Conservation (phyloP, 306 rosid genomes). For the Spatholobus suberectus region DNA sequence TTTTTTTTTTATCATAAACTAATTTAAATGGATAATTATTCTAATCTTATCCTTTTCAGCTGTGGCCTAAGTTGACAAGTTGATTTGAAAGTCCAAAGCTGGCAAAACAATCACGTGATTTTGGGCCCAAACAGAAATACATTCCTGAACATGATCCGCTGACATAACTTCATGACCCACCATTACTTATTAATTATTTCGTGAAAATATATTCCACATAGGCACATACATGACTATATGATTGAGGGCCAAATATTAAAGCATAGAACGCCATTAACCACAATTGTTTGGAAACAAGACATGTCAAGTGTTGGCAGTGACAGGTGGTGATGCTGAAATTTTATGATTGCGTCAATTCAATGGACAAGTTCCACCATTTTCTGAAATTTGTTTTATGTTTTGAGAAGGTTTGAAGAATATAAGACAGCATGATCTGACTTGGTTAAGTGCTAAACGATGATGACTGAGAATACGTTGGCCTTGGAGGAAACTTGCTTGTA, state of each 20-base stretch:
- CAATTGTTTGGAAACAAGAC: slow-evolving; percentile 29
- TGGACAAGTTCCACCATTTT: background rate
- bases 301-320: slow-evolving; percentile 17
- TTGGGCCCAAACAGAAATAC: slow-evolving; percentile 11
- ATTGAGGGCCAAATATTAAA: background rate
- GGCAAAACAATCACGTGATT: slow-evolving; percentile 25
- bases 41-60: background rate
- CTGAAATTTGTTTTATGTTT: background rate
- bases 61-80: background rate
- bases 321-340: slow-evolving; percentile 6
- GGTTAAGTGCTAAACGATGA: background rate
- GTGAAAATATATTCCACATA: background rate
- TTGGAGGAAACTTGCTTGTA: slow-evolving; percentile 18
- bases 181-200: slow-evolving; percentile 16
- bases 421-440: background rate
- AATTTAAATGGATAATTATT: background rate
- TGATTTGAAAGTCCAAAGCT: background rate
- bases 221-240: background rate
- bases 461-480: background rate
- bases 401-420: background rate
- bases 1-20: background rate
- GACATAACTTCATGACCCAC: slow-evolving; percentile 21
- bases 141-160: slow-evolving; percentile 4
- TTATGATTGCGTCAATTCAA: slow-evolving; percentile 16
- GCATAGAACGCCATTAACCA: background rate